Percentiles rank a stretch among this genome's conserved stretches.
Evolutionary conservation across 176 grass and related monocot genomes (phyloP).

Genomic region (Oryza rufipogon): DNA sequence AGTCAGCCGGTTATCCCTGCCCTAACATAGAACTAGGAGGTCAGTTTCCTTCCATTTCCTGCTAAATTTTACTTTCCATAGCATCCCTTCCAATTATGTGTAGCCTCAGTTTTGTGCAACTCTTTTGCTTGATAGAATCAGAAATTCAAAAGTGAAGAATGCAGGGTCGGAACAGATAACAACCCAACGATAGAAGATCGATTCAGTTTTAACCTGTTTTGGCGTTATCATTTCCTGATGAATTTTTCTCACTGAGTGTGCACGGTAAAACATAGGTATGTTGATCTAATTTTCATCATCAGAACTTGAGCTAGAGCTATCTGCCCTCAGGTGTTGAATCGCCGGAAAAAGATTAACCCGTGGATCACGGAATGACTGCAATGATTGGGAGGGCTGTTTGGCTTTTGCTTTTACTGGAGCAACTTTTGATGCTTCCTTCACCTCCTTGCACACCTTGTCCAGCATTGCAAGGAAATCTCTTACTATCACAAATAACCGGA

Average conservation of each 20-base stretch:
- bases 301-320: slow-evolving; percentile 60
- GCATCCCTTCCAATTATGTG: not conserved
- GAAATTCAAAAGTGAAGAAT: slow-evolving; percentile 12
- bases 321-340: slow-evolving; percentile 56
- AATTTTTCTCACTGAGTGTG: not conserved
- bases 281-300: slow-evolving; percentile 35
- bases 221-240: not conserved
- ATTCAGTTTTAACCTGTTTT: slow-evolving; percentile 16
- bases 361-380: slow-evolving; percentile 48
- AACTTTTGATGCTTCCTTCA: slow-evolving; percentile 62
- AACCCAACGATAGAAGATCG: not conserved
- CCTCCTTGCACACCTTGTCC: slow-evolving; percentile 82
- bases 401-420: slow-evolving; percentile 47
- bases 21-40: slow-evolving; percentile 8
- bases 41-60: not conserved
- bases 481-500: slow-evolving; percentile 79
- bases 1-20: slow-evolving; percentile 27
- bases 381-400: slow-evolving; percentile 11
- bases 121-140: not conserved
- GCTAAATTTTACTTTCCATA: not conserved
- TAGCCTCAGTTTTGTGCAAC: not conserved
- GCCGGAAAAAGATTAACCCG: slow-evolving; percentile 64
- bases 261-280: not conserved
- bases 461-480: slow-evolving; percentile 79
- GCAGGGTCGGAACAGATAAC: not conserved